Percentiles rank a stretch among this genome's conserved stretches.
Evolutionary conservation across 2,329 filamentous ascomycete species (phyloP).

Genomic region (Epichloe coenophiala): DNA sequence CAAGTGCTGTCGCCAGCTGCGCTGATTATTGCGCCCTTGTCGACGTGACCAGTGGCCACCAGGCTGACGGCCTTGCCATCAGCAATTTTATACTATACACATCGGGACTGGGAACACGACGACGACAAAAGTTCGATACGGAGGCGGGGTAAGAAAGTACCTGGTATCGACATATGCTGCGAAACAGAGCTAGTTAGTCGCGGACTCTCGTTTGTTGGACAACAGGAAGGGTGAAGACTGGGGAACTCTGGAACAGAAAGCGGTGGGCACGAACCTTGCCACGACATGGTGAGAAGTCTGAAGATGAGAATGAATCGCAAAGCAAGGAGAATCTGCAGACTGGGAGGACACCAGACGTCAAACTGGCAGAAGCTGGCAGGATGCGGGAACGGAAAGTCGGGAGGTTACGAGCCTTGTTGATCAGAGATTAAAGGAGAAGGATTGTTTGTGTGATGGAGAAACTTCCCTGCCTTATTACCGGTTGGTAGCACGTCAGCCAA

Average conservation of each 20-base stretch:
- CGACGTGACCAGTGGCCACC: conserved; percentile 63
- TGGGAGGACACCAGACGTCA: conserved; percentile 1
- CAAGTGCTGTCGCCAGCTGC: conserved; percentile 66
- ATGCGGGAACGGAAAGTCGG: background rate
- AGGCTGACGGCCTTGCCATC: conserved; percentile 42
- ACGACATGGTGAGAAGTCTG: conserved; percentile 44
- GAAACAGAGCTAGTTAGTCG: conserved; percentile 8
- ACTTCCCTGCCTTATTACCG: background rate
- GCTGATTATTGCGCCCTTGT: conserved; percentile 78
- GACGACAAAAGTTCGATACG: background rate
- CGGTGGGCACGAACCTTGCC: conserved; percentile 48
- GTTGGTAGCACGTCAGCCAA: conserved; percentile 3
- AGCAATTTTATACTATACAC: conserved; percentile 6
- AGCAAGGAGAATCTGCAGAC: conserved; percentile 1
- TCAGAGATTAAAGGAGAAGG: background rate
- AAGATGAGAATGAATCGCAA: background rate
- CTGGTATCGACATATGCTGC: conserved; percentile 39
- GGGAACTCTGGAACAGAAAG: conserved; percentile 2
- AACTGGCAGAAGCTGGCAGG: background rate
- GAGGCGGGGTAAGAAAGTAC: conserved; percentile 19
- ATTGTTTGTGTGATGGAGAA: conserved; percentile 5
- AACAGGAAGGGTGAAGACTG: conserved; percentile 14
- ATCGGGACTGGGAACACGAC: conserved; percentile 8
- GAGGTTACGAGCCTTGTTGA: background rate
- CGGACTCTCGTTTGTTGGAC: background rate